Evolutionary conservation across 2,329 filamentous ascomycete genomes (phyloP), one percentile per base, ranked within the genome.

Genomic region (Fusarium xyrophilum): DNA sequence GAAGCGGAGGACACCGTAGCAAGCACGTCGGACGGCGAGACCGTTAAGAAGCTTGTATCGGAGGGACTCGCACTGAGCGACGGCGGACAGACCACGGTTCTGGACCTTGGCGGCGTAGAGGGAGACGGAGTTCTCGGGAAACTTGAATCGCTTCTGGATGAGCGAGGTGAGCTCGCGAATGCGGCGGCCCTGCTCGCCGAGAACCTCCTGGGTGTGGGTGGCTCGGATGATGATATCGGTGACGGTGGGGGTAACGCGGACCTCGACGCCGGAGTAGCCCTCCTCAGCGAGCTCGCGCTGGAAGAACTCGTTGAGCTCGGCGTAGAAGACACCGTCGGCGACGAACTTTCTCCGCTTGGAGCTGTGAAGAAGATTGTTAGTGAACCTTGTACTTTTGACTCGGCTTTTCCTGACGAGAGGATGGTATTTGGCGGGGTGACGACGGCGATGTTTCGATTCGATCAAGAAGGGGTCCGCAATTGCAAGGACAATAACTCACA

Each of bases 141-240:
- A 99, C 89, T 97, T 97, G 93, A 99, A 99, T 82, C 96, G 94
- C 92, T 99, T 98, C 89, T 99, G 96, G 89, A 99, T 99, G 82
- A 99, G 91, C 80, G 93, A 97, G 82, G 96, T 99, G 85, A 99
- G 93, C 89, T 99, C 96, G 84, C 96, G 95, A 85, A 99, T 99
- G 87, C 96, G 93, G 87, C 96, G 94, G 81, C 96, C 96, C 89
- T 99, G 96, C 91, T 99, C 96, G 82, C 96, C 96, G 80, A 99
- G 93, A 77, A 99, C 96, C 88, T 99, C 96, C 88, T 99, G 96
- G 82, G 96, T 99, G 91, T 99, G 96, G 81, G 96, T 99, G 82
- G 96, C 96, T 84, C 96, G 96, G 89, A 99, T 97, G 90, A 99
- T 98, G 90, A 98, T 98, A 86, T 98, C 96, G 88, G 96, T 99